Conservation (phyloP, 176 grass and related monocot genomes). For the Oryza officinalis region DNA sequence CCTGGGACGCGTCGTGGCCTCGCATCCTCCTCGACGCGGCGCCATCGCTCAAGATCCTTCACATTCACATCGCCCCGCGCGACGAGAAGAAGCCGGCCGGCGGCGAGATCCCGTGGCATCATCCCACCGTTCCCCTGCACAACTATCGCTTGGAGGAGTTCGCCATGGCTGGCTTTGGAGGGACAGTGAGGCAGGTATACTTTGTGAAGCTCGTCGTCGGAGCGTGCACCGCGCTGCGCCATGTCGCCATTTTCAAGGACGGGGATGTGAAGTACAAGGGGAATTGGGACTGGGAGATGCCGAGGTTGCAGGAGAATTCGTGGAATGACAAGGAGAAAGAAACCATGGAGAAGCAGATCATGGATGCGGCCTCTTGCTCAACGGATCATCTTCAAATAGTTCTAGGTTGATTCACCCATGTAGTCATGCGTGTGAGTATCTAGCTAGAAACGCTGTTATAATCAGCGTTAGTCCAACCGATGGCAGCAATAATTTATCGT, state of each 20-base stretch:
- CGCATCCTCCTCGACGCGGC: not conserved
- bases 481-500: too few relatives aligned
- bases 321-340: too few relatives aligned
- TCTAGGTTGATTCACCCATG: not conserved
- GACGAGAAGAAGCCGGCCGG: not conserved
- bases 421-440: not conserved
- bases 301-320: not conserved
- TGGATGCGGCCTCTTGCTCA: too few relatives aligned
- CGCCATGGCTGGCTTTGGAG: constrained; percentile 3
- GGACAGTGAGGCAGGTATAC: not conserved
- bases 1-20: constrained; percentile 7
- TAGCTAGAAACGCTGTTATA: too few relatives aligned
- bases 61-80: not conserved
- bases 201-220: constrained; percentile 21
- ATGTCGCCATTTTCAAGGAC: not conserved
- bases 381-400: not conserved
- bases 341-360: too few relatives aligned
- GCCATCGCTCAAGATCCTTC: not conserved
- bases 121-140: not conserved
- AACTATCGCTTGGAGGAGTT: not conserved
- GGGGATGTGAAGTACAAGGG: not conserved
- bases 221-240: not conserved
- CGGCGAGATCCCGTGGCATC: not conserved
- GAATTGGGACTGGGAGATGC: constrained; percentile 24
- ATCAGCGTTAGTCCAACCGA: too few relatives aligned